Conservation (phyloP, 495 filamentous ascomycete species). For the Aspergillus indologenus region DNA sequence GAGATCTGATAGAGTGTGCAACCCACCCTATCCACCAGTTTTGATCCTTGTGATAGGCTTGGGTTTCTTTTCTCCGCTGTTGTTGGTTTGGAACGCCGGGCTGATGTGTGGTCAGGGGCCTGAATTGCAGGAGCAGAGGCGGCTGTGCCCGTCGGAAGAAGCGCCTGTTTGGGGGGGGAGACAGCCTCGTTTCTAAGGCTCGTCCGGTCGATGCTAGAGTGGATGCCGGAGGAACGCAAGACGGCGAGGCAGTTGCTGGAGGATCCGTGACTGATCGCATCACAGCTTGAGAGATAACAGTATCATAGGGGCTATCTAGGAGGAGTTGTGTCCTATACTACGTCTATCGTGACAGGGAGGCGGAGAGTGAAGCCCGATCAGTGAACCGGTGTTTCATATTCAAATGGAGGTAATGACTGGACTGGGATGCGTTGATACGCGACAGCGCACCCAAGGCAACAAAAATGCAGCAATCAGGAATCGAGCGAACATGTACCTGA, state of each 20-base stretch:
- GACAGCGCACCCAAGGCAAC: not conserved
- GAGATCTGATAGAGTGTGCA: too few relatives aligned
- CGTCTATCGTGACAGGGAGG: too few relatives aligned
- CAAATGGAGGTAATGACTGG: not conserved
- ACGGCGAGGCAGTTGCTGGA: constrained; percentile 39
- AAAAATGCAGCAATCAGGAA: not conserved
- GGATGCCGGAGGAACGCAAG: constrained; percentile 38
- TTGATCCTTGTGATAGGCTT: too few relatives aligned
- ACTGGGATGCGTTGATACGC: not conserved
- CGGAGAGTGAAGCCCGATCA: too few relatives aligned
- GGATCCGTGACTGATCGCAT: constrained; percentile 28
- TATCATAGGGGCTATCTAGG: too few relatives aligned
- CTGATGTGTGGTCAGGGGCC: constrained; percentile 22
- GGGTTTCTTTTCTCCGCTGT: too few relatives aligned
- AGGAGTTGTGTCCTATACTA: too few relatives aligned
- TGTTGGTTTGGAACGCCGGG: too few relatives aligned
- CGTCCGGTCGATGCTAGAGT: constrained; percentile 36
- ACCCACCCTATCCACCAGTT: too few relatives aligned
- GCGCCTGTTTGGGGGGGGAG: constrained; percentile 29
- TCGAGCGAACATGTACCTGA: not conserved
- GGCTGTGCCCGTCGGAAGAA: constrained; percentile 23
- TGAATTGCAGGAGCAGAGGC: constrained; percentile 30
- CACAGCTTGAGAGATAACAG: too few relatives aligned
- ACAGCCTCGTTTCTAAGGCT: constrained; percentile 33
- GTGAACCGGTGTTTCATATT: too few relatives aligned